These are phyloP conservation scores for Populus nigra DNA, from an alignment of 345 rosid genomes.

Conservation along the genomic window DNA sequence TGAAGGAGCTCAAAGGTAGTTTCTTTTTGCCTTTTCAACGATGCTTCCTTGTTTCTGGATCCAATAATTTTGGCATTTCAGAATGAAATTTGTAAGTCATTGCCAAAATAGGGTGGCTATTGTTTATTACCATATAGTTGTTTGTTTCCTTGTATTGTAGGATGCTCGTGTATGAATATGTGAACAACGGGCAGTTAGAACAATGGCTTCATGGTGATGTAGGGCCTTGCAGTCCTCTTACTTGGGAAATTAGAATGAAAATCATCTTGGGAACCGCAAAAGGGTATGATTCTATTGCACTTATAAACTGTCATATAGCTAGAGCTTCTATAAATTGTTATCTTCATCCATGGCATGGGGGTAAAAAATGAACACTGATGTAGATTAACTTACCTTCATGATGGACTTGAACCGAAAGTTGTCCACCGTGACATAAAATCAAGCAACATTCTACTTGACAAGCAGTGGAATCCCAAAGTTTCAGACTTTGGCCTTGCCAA, in stretches of 20 bases:
- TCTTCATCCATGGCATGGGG: not conserved
- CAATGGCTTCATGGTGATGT: constrained; percentile 38
- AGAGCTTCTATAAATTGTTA: not conserved
- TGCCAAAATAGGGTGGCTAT: not conserved
- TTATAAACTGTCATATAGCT: not conserved
- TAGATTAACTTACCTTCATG: constrained; percentile 84
- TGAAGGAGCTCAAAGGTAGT: constrained; percentile 93
- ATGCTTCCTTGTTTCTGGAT: not conserved
- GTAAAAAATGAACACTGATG: constrained; percentile 1
- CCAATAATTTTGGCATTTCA: not conserved
- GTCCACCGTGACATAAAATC: constrained; percentile 92
- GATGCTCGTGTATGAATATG: constrained; percentile 89
- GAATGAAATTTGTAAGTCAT: not conserved
- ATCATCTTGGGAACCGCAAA: constrained; percentile 61
- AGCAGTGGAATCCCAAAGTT: constrained; percentile 87
- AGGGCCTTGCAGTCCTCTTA: constrained; percentile 31
- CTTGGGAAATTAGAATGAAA: constrained; percentile 35
- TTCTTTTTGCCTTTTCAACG: not conserved
- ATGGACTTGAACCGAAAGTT: constrained; percentile 94
- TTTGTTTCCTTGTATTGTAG: constrained; percentile 29
- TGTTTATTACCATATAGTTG: not conserved
- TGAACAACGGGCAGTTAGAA: constrained; percentile 55
- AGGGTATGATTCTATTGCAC: constrained; percentile 47
- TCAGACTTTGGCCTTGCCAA: constrained; percentile 97
- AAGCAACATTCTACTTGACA: constrained; percentile 82